phyloP scores from a whole-genome alignment of 2,329 filamentous ascomycete species.

The Neodidymelliopsis sp. region DNA sequence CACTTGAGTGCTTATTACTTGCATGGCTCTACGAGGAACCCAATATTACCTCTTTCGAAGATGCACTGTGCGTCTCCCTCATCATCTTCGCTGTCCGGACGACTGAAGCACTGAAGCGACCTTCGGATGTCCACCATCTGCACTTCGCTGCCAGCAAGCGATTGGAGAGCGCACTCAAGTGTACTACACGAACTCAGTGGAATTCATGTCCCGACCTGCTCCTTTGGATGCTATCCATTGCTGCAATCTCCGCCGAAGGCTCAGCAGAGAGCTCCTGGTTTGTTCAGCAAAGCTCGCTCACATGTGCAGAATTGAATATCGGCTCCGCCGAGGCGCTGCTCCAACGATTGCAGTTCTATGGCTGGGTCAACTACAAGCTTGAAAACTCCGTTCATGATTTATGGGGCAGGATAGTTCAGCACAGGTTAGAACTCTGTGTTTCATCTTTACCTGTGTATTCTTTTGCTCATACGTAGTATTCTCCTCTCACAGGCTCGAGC shows the following conservation, averaged over 20 bases:
- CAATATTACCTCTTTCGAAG: constrained; percentile 40
- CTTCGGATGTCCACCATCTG: constrained; percentile 35
- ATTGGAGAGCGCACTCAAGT: constrained; percentile 45
- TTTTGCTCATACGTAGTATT: constrained; percentile 47
- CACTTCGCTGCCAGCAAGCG: constrained; percentile 44
- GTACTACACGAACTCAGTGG: constrained; percentile 43
- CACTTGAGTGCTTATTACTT: constrained; percentile 43
- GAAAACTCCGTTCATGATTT: constrained; percentile 39
- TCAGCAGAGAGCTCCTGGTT: constrained; percentile 44
- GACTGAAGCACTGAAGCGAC: constrained; percentile 42
- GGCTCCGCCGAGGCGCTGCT: constrained; percentile 35
- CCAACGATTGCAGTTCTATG: constrained; percentile 41
- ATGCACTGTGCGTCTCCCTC: constrained; percentile 46
- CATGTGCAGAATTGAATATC: constrained; percentile 43
- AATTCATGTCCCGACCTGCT: constrained; percentile 43
- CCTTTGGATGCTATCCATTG: constrained; percentile 48
- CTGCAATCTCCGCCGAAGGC: constrained; percentile 45
- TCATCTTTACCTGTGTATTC: constrained; percentile 31
- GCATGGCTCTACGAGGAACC: constrained; percentile 41
- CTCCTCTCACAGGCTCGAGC: constrained; percentile 37
- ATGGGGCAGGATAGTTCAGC: constrained; percentile 41
- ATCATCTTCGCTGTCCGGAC: constrained; percentile 48
- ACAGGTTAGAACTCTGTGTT: constrained; percentile 47
- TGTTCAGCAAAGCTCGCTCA: constrained; percentile 42
- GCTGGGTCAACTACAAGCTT: constrained; percentile 50